These are phyloP conservation scores for Phanerochaete sordida DNA, from an alignment of 768 basidiomycete species.

Conservation along the genomic window DNA sequence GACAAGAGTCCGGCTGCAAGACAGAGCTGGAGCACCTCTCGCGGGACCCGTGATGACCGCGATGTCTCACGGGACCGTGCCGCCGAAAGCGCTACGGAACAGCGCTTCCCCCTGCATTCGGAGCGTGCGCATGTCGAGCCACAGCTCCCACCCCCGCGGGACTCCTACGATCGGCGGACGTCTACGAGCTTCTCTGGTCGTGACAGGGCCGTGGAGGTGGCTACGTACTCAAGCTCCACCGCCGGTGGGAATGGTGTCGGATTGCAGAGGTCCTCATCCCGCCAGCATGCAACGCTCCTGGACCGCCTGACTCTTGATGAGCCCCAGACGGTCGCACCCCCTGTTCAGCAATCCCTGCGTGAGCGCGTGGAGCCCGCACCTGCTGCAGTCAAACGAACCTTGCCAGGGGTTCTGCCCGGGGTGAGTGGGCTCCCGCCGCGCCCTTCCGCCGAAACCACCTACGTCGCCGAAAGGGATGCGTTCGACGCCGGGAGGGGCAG, in stretches of 20 bases:
- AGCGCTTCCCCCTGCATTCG: not conserved
- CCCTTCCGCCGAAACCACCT: not conserved
- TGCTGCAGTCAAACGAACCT: conserved; percentile 14
- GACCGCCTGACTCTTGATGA: conserved; percentile 33
- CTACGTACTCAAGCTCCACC: too few species aligned
- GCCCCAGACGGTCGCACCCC: conserved; percentile 8
- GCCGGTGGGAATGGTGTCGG: not conserved
- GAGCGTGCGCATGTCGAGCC: not conserved
- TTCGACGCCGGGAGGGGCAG: not conserved
- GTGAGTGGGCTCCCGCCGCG: conserved; percentile 3
- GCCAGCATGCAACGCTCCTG: conserved; percentile 28
- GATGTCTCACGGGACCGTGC: not conserved
- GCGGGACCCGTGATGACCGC: not conserved
- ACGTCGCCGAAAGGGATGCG: conserved; percentile 1
- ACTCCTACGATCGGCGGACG: not conserved
- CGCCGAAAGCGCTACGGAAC: not conserved
- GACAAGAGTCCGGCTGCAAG: not conserved
- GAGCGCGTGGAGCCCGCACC: conserved; percentile 40
- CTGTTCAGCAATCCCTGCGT: conserved; percentile 24
- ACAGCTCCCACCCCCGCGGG: not conserved
- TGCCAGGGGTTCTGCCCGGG: conserved; percentile 25
- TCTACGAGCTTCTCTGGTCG: not conserved
- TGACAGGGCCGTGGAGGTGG: too few species aligned
- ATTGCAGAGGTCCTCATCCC: not conserved
- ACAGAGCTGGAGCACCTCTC: not conserved